Conservation (phyloP, 352 stramenopile species). For the Pythium sukuiense region DNA sequence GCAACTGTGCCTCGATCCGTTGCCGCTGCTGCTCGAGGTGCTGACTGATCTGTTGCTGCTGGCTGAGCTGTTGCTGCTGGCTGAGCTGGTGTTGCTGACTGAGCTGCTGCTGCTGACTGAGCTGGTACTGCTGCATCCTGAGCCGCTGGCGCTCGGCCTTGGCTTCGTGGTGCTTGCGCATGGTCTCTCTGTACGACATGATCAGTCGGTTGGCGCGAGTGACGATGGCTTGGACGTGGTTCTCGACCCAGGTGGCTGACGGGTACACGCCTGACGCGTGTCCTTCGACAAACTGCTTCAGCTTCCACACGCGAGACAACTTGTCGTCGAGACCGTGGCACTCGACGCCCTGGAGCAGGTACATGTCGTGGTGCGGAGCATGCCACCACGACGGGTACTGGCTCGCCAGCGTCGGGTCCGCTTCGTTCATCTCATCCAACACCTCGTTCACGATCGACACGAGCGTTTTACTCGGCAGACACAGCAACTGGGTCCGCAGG, state of each 20-base stretch:
- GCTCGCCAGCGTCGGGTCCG: slow-evolving; percentile 5
- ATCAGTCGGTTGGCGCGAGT: slow-evolving; percentile 6
- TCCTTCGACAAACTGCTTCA: slow-evolving; percentile 52
- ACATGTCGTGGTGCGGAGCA: slow-evolving; percentile 71
- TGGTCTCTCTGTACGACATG: not conserved
- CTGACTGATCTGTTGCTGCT: not conserved
- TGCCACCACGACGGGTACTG: slow-evolving; percentile 75
- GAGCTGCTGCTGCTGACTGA: not conserved
- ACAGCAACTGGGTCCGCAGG: slow-evolving; percentile 69
- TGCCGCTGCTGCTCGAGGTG: not conserved
- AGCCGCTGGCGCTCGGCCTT: not conserved
- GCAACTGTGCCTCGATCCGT: not conserved
- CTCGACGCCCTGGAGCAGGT: slow-evolving; percentile 82
- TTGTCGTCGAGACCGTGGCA: slow-evolving; percentile 80
- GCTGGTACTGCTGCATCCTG: not conserved
- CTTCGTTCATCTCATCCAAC: slow-evolving; percentile 31
- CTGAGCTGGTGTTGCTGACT: not conserved
- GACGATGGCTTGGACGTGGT: slow-evolving; percentile 41
- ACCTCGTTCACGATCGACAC: slow-evolving; percentile 59
- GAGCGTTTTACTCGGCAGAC: slow-evolving; percentile 61
- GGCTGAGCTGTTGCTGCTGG: not conserved
- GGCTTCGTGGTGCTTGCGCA: not conserved
- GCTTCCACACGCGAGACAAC: slow-evolving; percentile 62
- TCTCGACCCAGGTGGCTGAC: slow-evolving; percentile 74
- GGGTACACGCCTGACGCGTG: slow-evolving; percentile 50